Evolutionary conservation across 495 filamentous ascomycete species (phyloP).

Genomic region (Tetracladium setigerum): DNA sequence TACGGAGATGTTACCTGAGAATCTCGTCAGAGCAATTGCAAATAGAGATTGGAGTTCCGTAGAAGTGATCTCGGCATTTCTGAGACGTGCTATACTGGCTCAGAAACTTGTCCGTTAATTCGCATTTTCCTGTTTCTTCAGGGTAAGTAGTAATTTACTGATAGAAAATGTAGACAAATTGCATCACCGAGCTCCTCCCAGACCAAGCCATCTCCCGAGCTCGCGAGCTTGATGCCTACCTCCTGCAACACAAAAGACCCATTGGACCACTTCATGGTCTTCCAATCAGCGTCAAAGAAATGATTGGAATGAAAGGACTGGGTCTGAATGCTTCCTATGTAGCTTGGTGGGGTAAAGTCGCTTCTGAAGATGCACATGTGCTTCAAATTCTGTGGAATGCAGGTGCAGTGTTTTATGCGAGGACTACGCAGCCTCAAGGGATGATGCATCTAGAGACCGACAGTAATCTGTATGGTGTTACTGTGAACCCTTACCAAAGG

Average conservation of each 20-base stretch:
- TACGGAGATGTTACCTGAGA: conserved; percentile 36
- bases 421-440: conserved; percentile 34
- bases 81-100: conserved; percentile 49
- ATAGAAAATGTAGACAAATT: conserved; percentile 45
- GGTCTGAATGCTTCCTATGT: conserved; percentile 39
- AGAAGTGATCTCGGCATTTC: conserved; percentile 46
- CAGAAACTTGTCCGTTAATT: conserved; percentile 26
- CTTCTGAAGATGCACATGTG: conserved; percentile 34
- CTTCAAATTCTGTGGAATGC: conserved; percentile 36
- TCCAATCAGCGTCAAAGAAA: conserved; percentile 63
- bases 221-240: conserved; percentile 49
- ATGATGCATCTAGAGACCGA: conserved; percentile 22
- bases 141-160: no score
- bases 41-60: conserved; percentile 33
- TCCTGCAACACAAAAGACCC: conserved; percentile 32
- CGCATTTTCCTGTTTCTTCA: not conserved
- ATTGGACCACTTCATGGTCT: conserved; percentile 59
- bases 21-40: conserved; percentile 34
- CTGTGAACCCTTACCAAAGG: conserved; percentile 43
- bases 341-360: conserved; percentile 32
- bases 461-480: conserved; percentile 26
- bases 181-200: conserved; percentile 59
- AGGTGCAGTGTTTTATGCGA: conserved; percentile 43
- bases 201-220: conserved; percentile 52
- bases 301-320: conserved; percentile 48